Conservation (phyloP, 2,329 filamentous ascomycete genomes). For the Didymella keratinophila region DNA sequence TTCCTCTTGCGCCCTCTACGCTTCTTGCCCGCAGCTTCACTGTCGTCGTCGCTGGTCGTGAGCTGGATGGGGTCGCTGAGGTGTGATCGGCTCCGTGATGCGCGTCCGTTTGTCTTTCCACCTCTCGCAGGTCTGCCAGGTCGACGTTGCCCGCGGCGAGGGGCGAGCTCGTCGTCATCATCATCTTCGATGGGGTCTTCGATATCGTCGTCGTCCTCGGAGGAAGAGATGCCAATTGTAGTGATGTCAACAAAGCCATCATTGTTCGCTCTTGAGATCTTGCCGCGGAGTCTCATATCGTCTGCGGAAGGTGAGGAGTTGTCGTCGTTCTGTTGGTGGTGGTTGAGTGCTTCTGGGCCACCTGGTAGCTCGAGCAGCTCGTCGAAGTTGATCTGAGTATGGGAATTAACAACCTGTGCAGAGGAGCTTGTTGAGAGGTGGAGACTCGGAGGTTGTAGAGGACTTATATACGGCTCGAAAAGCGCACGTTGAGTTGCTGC, state of each 20-base stretch:
- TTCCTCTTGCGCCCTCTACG: constrained; percentile 31
- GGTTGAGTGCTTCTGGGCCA: constrained; percentile 56
- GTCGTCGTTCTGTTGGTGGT: constrained; percentile 47
- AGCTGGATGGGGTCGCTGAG: constrained; percentile 18
- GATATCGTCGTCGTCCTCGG: constrained; percentile 19
- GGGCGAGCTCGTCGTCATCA: constrained; percentile 37
- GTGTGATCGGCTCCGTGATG: constrained; percentile 29
- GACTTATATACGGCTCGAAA: not conserved
- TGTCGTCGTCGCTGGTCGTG: constrained; percentile 36
- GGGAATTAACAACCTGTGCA: not conserved
- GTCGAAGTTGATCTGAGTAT: constrained; percentile 55
- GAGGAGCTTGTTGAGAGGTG: not conserved
- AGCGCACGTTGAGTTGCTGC: not conserved
- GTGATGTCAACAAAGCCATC: constrained; percentile 43
- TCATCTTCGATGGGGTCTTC: constrained; percentile 24
- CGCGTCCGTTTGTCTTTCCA: constrained; percentile 9
- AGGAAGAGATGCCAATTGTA: constrained; percentile 41
- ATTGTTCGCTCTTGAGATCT: constrained; percentile 21
- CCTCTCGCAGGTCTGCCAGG: not conserved
- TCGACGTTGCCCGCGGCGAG: constrained; percentile 25
- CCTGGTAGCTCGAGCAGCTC: constrained; percentile 56
- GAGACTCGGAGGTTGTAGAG: not conserved
- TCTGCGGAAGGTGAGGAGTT: constrained; percentile 24
- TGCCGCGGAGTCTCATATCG: constrained; percentile 40
- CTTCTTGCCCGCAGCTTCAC: constrained; percentile 18